Conservation (phyloP, 2,329 filamentous ascomycete genomes). For the Exophiala sp. region DNA sequence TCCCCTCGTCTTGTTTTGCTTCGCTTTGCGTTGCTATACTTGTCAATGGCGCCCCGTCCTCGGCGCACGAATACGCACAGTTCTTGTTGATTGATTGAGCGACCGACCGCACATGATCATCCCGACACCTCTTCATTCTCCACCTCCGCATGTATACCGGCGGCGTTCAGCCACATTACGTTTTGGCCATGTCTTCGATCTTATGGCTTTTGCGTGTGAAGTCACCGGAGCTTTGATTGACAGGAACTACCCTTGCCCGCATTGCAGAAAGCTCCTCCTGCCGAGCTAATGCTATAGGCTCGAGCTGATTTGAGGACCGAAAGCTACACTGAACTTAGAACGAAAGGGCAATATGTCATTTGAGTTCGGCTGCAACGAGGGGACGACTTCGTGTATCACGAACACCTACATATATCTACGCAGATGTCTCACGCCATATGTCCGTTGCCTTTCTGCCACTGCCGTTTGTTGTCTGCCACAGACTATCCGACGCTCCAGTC, state of each 20-base stretch:
- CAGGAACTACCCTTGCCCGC: neutral
- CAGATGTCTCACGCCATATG: neutral
- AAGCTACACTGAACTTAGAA: slow-evolving; percentile 3
- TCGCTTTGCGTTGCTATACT: slow-evolving; percentile 9
- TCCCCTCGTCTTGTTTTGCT: slow-evolving; percentile 14
- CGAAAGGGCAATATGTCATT: slow-evolving; percentile 14
- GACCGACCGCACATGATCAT: slow-evolving; percentile 7
- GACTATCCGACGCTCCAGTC: neutral
- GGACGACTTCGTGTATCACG: slow-evolving; percentile 1
- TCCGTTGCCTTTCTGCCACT: neutral
- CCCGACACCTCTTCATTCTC: slow-evolving; percentile 6
- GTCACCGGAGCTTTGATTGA: slow-evolving; percentile 9
- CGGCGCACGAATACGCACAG: neutral
- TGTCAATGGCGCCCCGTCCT: slow-evolving; percentile 2
- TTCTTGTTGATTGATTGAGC: neutral
- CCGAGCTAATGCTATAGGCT: neutral
- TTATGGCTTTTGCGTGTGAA: neutral
- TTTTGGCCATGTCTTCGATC: slow-evolving; percentile 10
- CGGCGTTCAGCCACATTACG: slow-evolving; percentile 3
- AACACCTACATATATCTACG: slow-evolving; percentile 10
- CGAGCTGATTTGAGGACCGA: neutral
- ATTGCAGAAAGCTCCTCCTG: slow-evolving; percentile 7
- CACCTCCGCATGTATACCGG: neutral
- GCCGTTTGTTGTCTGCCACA: neutral
- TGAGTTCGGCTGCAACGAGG: slow-evolving; percentile 1